Percentiles rank a stretch among this genome's conserved stretches.
Evolutionary conservation across 345 rosid species (phyloP).

Genomic region (Citrus reticulata): DNA sequence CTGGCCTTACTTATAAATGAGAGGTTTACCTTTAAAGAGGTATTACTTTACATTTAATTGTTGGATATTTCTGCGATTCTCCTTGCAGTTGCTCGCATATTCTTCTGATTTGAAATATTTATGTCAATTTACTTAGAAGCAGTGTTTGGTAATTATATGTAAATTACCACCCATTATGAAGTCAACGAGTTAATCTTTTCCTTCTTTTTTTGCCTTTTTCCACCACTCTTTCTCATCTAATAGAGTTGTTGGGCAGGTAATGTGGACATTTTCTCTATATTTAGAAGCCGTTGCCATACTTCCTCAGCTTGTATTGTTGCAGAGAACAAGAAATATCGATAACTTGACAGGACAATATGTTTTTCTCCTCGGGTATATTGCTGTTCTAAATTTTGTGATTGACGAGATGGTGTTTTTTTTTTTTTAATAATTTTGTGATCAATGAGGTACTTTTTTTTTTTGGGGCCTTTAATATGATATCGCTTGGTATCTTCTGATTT

Average conservation of each 20-base stretch:
- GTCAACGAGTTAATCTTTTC: not conserved
- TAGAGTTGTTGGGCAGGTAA: constrained; percentile 37
- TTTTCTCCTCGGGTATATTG: constrained; percentile 72
- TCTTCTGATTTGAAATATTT: not conserved
- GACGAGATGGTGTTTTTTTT: not conserved
- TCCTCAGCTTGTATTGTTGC: constrained; percentile 75
- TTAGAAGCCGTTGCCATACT: constrained; percentile 81
- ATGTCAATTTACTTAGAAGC: not conserved
- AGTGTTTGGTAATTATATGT: not conserved
- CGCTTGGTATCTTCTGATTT: not conserved
- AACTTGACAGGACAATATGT: constrained; percentile 84
- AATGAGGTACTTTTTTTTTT: not conserved
- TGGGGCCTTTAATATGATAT: not conserved
- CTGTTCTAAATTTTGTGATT: not conserved
- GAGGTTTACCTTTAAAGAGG: constrained; percentile 61
- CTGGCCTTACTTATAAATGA: constrained; percentile 68
- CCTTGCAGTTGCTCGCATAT: not conserved
- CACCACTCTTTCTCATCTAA: not conserved
- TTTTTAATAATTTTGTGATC: not conserved
- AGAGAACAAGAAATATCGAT: constrained; percentile 74
- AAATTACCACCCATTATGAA: not conserved
- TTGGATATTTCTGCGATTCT: not conserved
- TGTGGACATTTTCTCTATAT: constrained; percentile 70
- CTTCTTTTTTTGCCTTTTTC: not conserved
- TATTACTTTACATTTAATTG: constrained; percentile 15